phyloP scores from a whole-genome alignment of 2,329 filamentous ascomycete species.

The Mycosphaerella sp. region DNA sequence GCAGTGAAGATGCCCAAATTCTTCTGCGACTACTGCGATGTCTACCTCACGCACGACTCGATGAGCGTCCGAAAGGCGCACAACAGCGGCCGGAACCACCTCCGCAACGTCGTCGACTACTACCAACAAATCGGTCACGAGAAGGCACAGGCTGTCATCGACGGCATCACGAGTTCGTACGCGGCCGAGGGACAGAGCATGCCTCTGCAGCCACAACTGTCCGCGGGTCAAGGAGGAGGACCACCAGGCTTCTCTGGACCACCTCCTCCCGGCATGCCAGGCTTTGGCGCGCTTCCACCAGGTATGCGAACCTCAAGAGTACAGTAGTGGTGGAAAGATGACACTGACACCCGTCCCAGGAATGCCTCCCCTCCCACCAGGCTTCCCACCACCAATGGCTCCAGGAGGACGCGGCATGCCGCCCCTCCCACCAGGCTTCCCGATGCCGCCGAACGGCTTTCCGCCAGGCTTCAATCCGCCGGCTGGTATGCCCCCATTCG shows the following conservation, averaged over 20 bases:
- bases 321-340: not conserved
- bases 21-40: constrained; percentile 91
- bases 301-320: constrained; percentile 8
- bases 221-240: constrained; percentile 14
- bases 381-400: constrained; percentile 21
- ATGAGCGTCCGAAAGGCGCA: constrained; percentile 99
- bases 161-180: constrained; percentile 94
- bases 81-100: constrained; percentile 91
- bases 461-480: constrained; percentile 32
- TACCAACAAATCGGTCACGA: constrained; percentile 99
- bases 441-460: constrained; percentile 35
- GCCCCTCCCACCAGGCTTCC: constrained; percentile 34
- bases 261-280: constrained; percentile 32
- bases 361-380: constrained; percentile 23
- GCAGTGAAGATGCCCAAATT: constrained; percentile 31
- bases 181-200: constrained; percentile 84
- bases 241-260: constrained; percentile 23
- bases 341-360: constrained; percentile 13
- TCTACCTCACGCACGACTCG: constrained; percentile 99
- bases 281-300: constrained; percentile 20
- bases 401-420: constrained; percentile 26
- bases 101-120: constrained; percentile 97
- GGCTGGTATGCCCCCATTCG: constrained; percentile 24
- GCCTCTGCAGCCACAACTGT: constrained; percentile 57
- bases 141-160: constrained; percentile 96